Percentiles rank a stretch among this genome's conserved stretches.
phyloP scores from a whole-genome alignment of 2,329 filamentous ascomycete genomes.

The Colletotrichum sp. region DNA sequence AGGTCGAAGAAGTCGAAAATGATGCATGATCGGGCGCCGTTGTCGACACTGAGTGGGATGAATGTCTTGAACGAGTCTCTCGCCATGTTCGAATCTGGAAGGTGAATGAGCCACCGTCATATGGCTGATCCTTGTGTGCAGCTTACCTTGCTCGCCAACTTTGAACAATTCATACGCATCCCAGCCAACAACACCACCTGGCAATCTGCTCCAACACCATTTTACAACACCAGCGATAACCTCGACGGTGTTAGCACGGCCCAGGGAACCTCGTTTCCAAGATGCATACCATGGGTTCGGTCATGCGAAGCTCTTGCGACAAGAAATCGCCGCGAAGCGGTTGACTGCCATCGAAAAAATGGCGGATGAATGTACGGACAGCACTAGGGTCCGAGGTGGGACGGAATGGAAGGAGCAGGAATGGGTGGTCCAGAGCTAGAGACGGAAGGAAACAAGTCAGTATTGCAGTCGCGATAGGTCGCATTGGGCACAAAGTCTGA shows the following conservation, averaged over 20 bases:
- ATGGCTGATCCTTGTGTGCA: background rate
- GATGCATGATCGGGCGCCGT: constrained; percentile 81
- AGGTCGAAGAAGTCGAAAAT: constrained; percentile 98
- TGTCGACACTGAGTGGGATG: constrained; percentile 91
- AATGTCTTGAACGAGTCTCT: constrained; percentile 96
- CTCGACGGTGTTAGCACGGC: constrained; percentile 46
- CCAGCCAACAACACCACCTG: constrained; percentile 93
- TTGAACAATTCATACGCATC: constrained; percentile 96
- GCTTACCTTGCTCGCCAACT: constrained; percentile 85
- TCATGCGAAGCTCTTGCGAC: constrained; percentile 86
- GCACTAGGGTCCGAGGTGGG: constrained; percentile 91
- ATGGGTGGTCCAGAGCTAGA: constrained; percentile 84
- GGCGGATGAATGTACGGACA: constrained; percentile 88
- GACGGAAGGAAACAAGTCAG: constrained; percentile 2
- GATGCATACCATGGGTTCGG: constrained; percentile 83
- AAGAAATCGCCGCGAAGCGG: constrained; percentile 72
- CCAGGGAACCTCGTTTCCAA: constrained; percentile 19
- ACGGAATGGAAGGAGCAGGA: constrained; percentile 91
- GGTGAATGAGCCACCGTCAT: background rate
- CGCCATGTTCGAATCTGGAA: constrained; percentile 84
- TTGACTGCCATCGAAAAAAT: constrained; percentile 80
- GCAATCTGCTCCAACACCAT: constrained; percentile 96
- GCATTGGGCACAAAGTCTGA: constrained; percentile 12
- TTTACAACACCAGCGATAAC: constrained; percentile 93
- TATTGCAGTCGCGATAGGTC: background rate